Base-by-base conservation (phyloP, 768 basidiomycete species). In the Trametes gibbosa region DNA sequence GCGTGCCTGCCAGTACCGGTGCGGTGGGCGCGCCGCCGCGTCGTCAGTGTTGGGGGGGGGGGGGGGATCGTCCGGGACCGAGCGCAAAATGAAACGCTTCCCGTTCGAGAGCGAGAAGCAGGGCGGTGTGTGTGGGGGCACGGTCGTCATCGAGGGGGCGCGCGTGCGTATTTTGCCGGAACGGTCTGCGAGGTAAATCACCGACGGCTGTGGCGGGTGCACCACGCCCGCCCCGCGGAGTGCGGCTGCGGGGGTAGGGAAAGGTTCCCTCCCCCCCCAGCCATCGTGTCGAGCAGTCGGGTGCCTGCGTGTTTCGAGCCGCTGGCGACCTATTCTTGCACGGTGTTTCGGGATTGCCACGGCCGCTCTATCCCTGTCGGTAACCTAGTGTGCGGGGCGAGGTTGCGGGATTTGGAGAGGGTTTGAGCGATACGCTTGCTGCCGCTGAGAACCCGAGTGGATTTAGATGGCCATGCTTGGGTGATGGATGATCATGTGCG, bases 71-170 rank as follows among this genome's bases (percentile, higher is more conserved):
- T 23, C 59, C 59, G 59, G 59, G 8, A 50, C 59, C 59, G 53
- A 60, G 46, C 19, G 21, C 46, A 41, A 51, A 43, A 54, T 59
- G 51, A 49, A 59, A 23, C 21, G 53, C 52, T 59, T 53, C 59
- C 50, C 32, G 43, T 42, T 50, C 50, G 37, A 45, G 50, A 51
- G 50, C 29, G 24, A 50, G 42, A 54, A 37, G 27, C 34, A 25
- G 39, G n/a, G 25, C 37, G 13, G 37, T 10, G 37, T 49, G 39
- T n/a, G n/a, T n/a, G n/a, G n/a, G 23, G 51, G 47, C 21, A 47
- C 21, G 25, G 21, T 41, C 21, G 21, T 34, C 13, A 27, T 23
- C 10, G 12, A n/a, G n/a, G 37, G 48, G 46, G 29, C 10, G 10
- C 29, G 29, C 27, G 24, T 23, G n/a, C 43, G 40, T 3, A 40